Evolutionary conservation across 176 grass and related monocot species (phyloP).

Genomic region (Aechmea fasciata): DNA sequence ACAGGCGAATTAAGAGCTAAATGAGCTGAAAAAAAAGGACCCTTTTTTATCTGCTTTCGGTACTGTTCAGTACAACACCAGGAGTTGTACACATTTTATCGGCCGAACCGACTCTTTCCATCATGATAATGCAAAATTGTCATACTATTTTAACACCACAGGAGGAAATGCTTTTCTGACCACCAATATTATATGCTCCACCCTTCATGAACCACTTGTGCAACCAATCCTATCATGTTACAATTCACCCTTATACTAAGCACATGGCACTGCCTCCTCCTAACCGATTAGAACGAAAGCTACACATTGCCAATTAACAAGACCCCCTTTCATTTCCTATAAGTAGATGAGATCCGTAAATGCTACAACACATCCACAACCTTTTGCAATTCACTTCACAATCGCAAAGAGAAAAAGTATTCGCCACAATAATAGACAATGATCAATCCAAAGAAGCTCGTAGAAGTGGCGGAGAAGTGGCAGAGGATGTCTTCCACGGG

Average conservation of each 20-base stretch:
- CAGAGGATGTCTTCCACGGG: slow-evolving; percentile 5
- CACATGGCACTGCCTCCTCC: neutral
- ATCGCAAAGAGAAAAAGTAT: neutral
- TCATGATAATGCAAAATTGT: neutral
- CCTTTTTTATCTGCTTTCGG: too few relatives aligned
- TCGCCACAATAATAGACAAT: neutral
- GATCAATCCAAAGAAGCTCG: neutral
- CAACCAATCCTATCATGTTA: neutral
- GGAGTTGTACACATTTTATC: too few relatives aligned
- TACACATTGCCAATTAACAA: neutral
- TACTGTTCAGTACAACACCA: too few relatives aligned
- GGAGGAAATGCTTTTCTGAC: neutral
- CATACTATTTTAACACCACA: neutral
- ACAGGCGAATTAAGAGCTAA: too few relatives aligned
- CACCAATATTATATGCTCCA: neutral
- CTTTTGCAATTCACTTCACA: neutral
- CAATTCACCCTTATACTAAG: neutral
- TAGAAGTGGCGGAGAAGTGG: slow-evolving; percentile 16
- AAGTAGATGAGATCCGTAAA: neutral
- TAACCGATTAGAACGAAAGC: neutral
- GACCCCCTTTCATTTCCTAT: neutral
- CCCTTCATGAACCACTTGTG: neutral
- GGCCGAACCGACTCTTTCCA: too few relatives aligned
- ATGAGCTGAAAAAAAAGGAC: too few relatives aligned
- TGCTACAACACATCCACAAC: neutral